These are phyloP conservation scores for Uronychia binucleata DNA, from an alignment of 73 alveolate genomes.

Conservation along the genomic window DNA sequence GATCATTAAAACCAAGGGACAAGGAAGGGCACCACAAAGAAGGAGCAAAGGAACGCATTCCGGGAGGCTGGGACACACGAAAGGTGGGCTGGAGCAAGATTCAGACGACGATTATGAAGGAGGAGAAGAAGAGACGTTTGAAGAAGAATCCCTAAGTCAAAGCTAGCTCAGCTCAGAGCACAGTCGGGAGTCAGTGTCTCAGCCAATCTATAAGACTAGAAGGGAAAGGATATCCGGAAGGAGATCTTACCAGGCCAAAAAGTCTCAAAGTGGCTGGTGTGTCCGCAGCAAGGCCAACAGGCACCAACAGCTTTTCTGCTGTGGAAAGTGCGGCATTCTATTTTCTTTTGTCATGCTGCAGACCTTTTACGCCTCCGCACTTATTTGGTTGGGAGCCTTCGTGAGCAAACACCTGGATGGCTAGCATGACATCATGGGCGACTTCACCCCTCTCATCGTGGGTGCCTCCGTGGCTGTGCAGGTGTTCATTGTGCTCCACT, in stretches of 20 bases:
- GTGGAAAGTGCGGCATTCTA: slow-evolving; percentile 7
- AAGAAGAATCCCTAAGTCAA: background rate
- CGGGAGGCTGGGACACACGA: background rate
- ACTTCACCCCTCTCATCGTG: background rate
- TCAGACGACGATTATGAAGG: background rate
- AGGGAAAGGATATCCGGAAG: background rate
- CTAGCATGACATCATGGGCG: background rate
- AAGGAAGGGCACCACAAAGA: background rate
- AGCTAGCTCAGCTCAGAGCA: background rate
- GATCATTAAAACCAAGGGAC: background rate
- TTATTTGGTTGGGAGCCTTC: background rate
- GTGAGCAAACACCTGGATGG: background rate
- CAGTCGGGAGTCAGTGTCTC: background rate
- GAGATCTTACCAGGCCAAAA: background rate
- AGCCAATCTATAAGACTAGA: background rate
- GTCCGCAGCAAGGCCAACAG: background rate
- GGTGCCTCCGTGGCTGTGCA: background rate
- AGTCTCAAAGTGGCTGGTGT: background rate
- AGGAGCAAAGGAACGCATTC: background rate
- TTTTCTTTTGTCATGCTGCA: background rate
- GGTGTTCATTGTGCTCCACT: background rate
- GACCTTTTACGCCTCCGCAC: background rate
- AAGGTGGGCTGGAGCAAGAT: background rate
- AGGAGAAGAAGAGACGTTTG: background rate
- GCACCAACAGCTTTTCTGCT: slow-evolving; percentile 11